Percentiles rank a stretch among this genome's conserved stretches.
Evolutionary conservation across 345 rosid species (phyloP).

Genomic region (Melaleuca alternifolia): DNA sequence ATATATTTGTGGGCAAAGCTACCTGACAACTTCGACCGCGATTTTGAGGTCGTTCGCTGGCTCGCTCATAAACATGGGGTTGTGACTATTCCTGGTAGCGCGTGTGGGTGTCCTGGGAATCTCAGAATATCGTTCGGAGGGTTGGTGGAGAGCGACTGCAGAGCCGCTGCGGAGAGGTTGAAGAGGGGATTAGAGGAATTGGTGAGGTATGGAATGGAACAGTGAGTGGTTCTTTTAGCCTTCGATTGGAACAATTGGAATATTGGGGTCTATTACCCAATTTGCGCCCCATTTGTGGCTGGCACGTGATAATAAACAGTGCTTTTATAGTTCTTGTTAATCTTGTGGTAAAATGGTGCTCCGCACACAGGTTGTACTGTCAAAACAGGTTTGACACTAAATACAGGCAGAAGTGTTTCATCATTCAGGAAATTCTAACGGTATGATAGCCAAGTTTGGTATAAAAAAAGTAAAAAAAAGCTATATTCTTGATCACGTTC

Average conservation of each 20-base stretch:
- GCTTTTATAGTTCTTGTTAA: not conserved
- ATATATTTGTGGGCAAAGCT: slow-evolving; percentile 91
- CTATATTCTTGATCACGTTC: not conserved
- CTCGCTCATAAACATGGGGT: slow-evolving; percentile 74
- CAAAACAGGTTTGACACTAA: not conserved
- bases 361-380: not conserved
- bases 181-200: slow-evolving; percentile 68
- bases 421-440: not conserved
- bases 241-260: not conserved
- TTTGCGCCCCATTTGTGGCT: not conserved
- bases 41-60: slow-evolving; percentile 70
- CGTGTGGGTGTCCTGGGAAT: slow-evolving; percentile 65
- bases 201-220: slow-evolving; percentile 43
- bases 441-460: not conserved
- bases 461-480: not conserved
- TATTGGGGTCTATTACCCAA: not conserved
- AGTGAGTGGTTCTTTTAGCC: not conserved
- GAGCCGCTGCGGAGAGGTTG: slow-evolving; percentile 59
- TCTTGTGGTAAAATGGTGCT: not conserved
- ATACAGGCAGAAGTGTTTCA: not conserved
- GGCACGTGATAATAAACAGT: not conserved
- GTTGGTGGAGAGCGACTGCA: slow-evolving; percentile 49
- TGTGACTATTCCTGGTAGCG: slow-evolving; percentile 72
- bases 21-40: slow-evolving; percentile 38
- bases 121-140: slow-evolving; percentile 82